These are phyloP conservation scores for Entomortierella chlamydospora DNA, from an alignment of 192 early-diverging fungal genomes.

Conservation along the genomic window DNA sequence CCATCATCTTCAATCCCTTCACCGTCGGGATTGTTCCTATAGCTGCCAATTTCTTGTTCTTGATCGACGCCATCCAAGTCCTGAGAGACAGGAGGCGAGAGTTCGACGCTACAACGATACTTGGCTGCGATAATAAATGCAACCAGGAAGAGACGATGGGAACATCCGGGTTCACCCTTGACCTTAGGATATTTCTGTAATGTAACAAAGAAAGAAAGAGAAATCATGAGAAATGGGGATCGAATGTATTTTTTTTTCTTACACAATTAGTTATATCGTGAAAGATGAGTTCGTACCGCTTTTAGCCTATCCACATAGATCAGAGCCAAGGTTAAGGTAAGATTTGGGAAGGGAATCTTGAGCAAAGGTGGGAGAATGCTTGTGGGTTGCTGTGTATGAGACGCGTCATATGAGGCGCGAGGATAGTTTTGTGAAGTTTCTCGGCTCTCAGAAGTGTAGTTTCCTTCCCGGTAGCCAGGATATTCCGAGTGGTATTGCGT, in stretches of 20 bases:
- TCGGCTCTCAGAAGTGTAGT: neutral
- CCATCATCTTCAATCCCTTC: neutral
- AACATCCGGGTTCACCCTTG: slow-evolving; percentile 60
- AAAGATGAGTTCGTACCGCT: slow-evolving; percentile 29
- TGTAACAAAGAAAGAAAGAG: neutral
- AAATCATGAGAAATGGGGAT: neutral
- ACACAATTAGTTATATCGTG: too few relatives aligned
- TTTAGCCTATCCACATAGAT: slow-evolving; percentile 51
- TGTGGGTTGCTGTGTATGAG: neutral
- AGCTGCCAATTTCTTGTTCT: neutral
- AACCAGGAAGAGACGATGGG: slow-evolving; percentile 58
- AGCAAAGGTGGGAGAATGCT: slow-evolving; percentile 7
- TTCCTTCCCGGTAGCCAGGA: neutral
- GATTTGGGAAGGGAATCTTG: slow-evolving; percentile 36
- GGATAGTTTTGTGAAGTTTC: neutral
- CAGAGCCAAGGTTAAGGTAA: slow-evolving; percentile 43
- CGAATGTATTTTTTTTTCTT: too few relatives aligned
- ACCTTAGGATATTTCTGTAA: slow-evolving; percentile 56
- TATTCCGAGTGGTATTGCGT: neutral
- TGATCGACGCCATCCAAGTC: neutral
- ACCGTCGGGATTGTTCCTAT: neutral
- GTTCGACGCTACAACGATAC: slow-evolving; percentile 44
- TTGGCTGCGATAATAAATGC: slow-evolving; percentile 65
- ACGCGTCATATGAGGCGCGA: neutral
- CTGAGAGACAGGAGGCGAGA: slow-evolving; percentile 21